Conservation (phyloP, 75 land plant species). For the Cryptomeria japonica region DNA sequence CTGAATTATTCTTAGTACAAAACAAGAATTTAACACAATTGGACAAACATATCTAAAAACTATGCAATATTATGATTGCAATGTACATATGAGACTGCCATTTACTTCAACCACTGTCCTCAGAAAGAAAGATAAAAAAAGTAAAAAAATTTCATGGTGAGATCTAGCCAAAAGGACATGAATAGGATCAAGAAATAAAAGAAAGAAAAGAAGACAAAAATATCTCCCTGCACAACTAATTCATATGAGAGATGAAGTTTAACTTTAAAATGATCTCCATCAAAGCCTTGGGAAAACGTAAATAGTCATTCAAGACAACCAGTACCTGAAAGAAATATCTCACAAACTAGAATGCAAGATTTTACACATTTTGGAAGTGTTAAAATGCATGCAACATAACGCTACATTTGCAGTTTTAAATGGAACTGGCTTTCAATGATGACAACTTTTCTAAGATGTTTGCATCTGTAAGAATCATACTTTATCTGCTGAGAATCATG, state of each 20-base stretch:
- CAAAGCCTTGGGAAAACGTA: background rate
- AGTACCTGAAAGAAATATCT: background rate
- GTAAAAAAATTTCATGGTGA: too few relatives aligned
- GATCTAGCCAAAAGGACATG: background rate
- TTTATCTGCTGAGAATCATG: background rate
- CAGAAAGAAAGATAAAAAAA: background rate
- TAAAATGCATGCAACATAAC: background rate
- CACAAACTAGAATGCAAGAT: background rate
- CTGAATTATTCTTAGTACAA: too few relatives aligned
- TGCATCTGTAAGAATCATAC: background rate
- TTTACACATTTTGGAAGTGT: background rate
- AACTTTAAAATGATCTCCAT: background rate
- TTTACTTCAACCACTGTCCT: background rate
- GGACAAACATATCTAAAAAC: background rate
- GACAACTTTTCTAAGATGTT: background rate
- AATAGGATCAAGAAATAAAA: background rate
- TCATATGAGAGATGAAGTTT: background rate
- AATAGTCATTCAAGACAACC: background rate
- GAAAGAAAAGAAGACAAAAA: background rate
- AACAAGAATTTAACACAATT: background rate
- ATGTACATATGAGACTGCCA: background rate
- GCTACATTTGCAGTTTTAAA: background rate
- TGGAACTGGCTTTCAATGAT: background rate
- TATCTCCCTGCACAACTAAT: background rate
- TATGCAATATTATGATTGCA: background rate